Percentiles rank a stretch among this genome's conserved stretches.
Evolutionary conservation across 177 flowering plant species (phyloP).

Genomic region (Vitis hybrid): DNA sequence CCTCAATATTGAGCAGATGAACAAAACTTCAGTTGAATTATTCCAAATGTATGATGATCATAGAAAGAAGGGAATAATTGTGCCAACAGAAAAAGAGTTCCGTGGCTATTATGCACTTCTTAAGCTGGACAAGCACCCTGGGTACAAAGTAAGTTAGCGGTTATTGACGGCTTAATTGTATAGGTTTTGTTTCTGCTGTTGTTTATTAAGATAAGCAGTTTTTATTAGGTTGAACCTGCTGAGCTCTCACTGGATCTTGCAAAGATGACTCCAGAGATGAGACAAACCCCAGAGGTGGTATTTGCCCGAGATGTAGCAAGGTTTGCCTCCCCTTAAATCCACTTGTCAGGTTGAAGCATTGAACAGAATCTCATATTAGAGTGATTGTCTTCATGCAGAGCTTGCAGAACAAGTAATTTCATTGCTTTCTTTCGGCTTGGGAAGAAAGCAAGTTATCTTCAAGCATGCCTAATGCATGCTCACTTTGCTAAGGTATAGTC

Average conservation of each 20-base stretch:
- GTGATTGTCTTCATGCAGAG: slow-evolving; percentile 48
- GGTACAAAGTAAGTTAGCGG: slow-evolving; percentile 76
- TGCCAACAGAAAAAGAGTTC: slow-evolving; percentile 86
- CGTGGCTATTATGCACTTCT: slow-evolving; percentile 99
- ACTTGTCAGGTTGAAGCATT: background rate
- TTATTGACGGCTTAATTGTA: slow-evolving; percentile 3
- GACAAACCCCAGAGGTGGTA: slow-evolving; percentile 77
- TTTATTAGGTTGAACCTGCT: slow-evolving; percentile 92
- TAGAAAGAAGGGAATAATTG: slow-evolving; percentile 73
- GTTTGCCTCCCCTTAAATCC: slow-evolving; percentile 30
- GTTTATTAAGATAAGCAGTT: slow-evolving; percentile 23
- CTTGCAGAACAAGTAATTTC: slow-evolving; percentile 91
- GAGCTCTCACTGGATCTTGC: slow-evolving; percentile 99
- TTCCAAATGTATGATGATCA: slow-evolving; percentile 98
- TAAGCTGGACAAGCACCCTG: slow-evolving; percentile 97
- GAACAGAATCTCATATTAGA: slow-evolving; percentile 12
- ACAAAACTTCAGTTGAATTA: slow-evolving; percentile 93
- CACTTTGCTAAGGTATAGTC: slow-evolving; percentile 87
- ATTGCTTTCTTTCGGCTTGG: slow-evolving; percentile 91
- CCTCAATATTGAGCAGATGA: slow-evolving; percentile 99
- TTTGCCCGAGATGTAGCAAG: slow-evolving; percentile 99
- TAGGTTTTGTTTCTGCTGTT: slow-evolving; percentile 2
- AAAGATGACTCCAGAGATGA: slow-evolving; percentile 85
- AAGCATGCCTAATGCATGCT: slow-evolving; percentile 99
- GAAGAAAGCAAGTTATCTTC: slow-evolving; percentile 84